Conservation (phyloP, 441 rosid genomes). For the Manihot esculenta region DNA sequence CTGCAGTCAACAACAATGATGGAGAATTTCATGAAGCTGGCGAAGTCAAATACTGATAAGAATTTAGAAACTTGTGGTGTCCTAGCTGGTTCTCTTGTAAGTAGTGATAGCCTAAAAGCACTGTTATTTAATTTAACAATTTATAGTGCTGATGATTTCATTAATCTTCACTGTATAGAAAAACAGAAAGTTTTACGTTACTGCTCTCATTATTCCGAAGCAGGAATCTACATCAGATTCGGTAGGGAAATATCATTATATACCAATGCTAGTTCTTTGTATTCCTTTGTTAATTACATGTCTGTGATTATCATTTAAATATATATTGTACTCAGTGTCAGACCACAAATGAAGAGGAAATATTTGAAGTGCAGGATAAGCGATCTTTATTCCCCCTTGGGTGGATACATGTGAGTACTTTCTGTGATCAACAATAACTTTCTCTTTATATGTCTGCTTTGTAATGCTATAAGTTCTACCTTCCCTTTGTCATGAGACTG, state of each 20-base stretch:
- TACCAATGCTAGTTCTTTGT: constrained; percentile 15
- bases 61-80: constrained; percentile 97
- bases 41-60: constrained; percentile 78
- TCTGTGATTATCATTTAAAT: constrained; percentile 2
- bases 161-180: constrained; percentile 50
- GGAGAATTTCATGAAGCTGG: constrained; percentile 95
- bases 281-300: constrained; percentile 8
- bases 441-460: neutral
- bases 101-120: constrained; percentile 32
- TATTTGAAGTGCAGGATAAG: constrained; percentile 96
- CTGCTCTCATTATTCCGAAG: constrained; percentile 95
- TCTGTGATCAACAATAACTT: neutral
- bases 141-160: constrained; percentile 22
- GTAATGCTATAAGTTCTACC: neutral
- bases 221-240: constrained; percentile 94
- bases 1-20: constrained; percentile 86
- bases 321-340: constrained; percentile 63
- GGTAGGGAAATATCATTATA: constrained; percentile 42
- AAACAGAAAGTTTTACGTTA: constrained; percentile 80
- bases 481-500: neutral
- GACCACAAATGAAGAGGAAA: constrained; percentile 95
- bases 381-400: constrained; percentile 94
- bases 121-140: constrained; percentile 11
- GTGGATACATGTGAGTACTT: constrained; percentile 92
- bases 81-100: constrained; percentile 94